Evolutionary conservation across 2,329 filamentous ascomycete genomes (phyloP).

Genomic region (Pseudocercospora ulei): DNA sequence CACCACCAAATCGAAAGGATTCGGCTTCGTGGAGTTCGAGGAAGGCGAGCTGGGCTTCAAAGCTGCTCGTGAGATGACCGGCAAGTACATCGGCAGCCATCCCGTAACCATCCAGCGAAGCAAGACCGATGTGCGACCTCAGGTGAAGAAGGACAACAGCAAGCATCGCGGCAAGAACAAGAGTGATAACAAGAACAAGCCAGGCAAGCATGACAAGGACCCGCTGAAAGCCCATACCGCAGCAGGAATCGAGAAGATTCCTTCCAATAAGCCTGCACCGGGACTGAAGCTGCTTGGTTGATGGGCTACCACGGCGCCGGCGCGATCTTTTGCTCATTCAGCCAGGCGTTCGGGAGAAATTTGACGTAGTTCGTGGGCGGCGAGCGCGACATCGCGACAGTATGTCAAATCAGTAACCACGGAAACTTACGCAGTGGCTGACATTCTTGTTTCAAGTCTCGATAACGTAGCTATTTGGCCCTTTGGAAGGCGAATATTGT

Average conservation of each 20-base stretch:
- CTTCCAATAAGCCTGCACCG: conserved; percentile 20
- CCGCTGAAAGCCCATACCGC: conserved; percentile 34
- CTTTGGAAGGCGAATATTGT: too few relatives aligned
- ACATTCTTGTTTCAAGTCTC: too few relatives aligned
- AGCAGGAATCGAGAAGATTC: conserved; percentile 30
- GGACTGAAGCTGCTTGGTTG: conserved; percentile 29
- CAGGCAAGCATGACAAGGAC: conserved; percentile 36
- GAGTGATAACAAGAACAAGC: conserved; percentile 39
- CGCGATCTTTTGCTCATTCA: conserved; percentile 4
- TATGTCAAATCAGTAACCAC: too few relatives aligned
- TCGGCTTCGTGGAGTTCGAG: conserved; percentile 90
- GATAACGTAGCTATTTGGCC: too few relatives aligned
- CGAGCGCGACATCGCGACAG: too few relatives aligned
- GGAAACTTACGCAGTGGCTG: too few relatives aligned
- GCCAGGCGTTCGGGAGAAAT: conserved; percentile 15
- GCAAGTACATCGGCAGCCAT: conserved; percentile 97
- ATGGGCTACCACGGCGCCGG: background rate
- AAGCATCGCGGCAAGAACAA: conserved; percentile 44
- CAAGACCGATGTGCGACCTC: conserved; percentile 80
- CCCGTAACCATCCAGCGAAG: conserved; percentile 69
- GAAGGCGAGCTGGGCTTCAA: conserved; percentile 95
- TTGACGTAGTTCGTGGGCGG: too few relatives aligned
- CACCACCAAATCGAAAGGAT: conserved; percentile 91
- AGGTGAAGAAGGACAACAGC: conserved; percentile 45
- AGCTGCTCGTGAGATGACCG: conserved; percentile 95